Base-by-base conservation (phyloP, 2,329 filamentous ascomycete genomes). In the Hypomyces rosellus region DNA sequence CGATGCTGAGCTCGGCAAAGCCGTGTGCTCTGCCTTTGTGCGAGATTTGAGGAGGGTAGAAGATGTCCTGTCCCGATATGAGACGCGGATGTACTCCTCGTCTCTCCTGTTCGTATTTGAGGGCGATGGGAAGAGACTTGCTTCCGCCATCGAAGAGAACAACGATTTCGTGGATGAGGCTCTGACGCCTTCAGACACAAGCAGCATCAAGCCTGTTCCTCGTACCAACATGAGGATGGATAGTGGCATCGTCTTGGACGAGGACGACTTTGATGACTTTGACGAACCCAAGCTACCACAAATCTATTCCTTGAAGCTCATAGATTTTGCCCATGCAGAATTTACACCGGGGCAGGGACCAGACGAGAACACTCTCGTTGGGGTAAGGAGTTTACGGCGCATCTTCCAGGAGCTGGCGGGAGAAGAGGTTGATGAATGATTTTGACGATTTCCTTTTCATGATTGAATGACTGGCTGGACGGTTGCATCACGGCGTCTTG, bases 311-410 rank as follows among this genome's bases (percentile, higher is more conserved):
- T 76, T 96, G 45, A 93, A 92, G 64, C 76, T 99, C 55, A 99
- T 99, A 59, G 93, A 99, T 67, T 99, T 99, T 75, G 93, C 93
- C 1, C 93, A 99, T 68, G 93, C 93, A 11, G 72, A 75, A 45
- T 97, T 86, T 84, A 86, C 82, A 1, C 86, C 88, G 0, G 89
- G 89, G 1, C 71, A 86, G 60, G 92, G 92, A 0, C 85, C 87
- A 0, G 93, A 99, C 65, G 85, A 95, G 69, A 97, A 97, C 63
- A 73, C 80, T 13, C 73, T 96, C 33, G 73, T 73, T 34, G 91
- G 91, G 0, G 81, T 96, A 54, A 76, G 83, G 63, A 92, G 78
- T 63, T 72, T 92, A 36, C 75, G 80, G 46, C 75, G 75, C 53
- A 84, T 96, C 30, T 84, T 97, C 59, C 77, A 83, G 51, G 77